These are phyloP conservation scores for Claviceps sp. DNA, from an alignment of 2,329 filamentous ascomycete genomes.

Conservation along the genomic window DNA sequence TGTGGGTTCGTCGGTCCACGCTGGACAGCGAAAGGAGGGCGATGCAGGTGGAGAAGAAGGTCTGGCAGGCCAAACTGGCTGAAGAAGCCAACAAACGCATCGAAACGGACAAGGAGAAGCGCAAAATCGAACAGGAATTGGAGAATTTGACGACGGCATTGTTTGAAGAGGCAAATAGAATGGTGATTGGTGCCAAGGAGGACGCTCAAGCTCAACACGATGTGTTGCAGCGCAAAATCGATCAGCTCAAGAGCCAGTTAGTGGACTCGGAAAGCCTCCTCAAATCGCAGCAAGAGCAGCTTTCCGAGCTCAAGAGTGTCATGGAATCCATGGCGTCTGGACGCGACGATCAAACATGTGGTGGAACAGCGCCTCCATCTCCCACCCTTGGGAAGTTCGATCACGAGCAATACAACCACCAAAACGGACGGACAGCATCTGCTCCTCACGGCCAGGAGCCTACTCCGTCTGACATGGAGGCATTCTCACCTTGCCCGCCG, in stretches of 20 bases:
- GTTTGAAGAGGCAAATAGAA: conserved; percentile 98
- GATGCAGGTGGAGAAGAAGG: conserved; percentile 45
- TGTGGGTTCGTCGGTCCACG: conserved; percentile 61
- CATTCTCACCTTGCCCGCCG: conserved; percentile 40
- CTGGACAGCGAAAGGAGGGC: conserved; percentile 59
- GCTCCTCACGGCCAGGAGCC: conserved; percentile 14
- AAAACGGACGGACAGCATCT: conserved; percentile 24
- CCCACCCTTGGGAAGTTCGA: conserved; percentile 64
- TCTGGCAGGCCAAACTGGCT: conserved; percentile 42
- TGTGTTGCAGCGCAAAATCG: conserved; percentile 67
- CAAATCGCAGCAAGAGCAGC: conserved; percentile 82
- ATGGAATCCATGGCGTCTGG: conserved; percentile 76
- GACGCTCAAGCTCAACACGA: conserved; percentile 80
- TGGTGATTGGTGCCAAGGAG: conserved; percentile 81
- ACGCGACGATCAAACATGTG: conserved; percentile 55
- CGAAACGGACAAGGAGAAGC: conserved; percentile 65
- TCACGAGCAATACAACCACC: conserved; percentile 32
- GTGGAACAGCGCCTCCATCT: conserved; percentile 68
- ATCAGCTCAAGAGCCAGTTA: conserved; percentile 74
- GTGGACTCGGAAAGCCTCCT: conserved; percentile 77
- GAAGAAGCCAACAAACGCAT: conserved; percentile 54
- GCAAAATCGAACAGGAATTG: conserved; percentile 80
- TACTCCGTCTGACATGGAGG: conserved; percentile 27
- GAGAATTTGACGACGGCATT: conserved; percentile 81
- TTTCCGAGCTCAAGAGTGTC: conserved; percentile 79